Evolutionary conservation across 345 rosid species (phyloP), one percentile per base, ranked within the genome.

Genomic region (Gossypium mustelinum): DNA sequence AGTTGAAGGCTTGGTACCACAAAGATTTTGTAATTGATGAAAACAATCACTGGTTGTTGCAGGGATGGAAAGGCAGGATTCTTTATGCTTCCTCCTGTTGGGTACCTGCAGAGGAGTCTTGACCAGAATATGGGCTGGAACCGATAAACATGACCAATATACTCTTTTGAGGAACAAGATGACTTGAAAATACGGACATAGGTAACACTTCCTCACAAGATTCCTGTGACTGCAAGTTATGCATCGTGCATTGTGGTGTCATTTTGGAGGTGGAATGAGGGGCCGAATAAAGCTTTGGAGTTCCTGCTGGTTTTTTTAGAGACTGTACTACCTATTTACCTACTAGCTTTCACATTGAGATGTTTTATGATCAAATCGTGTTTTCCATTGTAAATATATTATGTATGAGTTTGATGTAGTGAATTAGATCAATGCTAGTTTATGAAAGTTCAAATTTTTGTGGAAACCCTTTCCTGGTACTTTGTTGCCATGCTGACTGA

Each of bases 61-160:
- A 84, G 80, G 93, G 98, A 50, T 91, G 98, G 98, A 94, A 90
- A 83, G 98, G 98, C 45, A 82, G 98, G 44, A 94, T 88, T 56
- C 56, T 87, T 2, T 76, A 29, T 72, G 92, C 89, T 74, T 79
- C 89, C 24, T 79, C 90, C n/a, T 84, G 90, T 79, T 94, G 98
- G 98, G 77, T 87, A 41, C 86, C 94, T 63, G 81, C 79, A 48
- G 79, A 78, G 75, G 54, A 27, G 20, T 41, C 0, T 0, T 58
- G 61, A 75, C 20, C 18, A 11, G 24, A 68, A 56, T 69, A 24
- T 60, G 39, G 47, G 20, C 62, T 18, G 5, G 52, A 72, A 55
- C 41, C 52, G 51, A 48, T 34, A 58, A 57, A 57, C 22, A 20
- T 45, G 34, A 25, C 73, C 17, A 41, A 60, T 51, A 27, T 62